Percentiles rank a stretch among this genome's conserved stretches.
Evolutionary conservation across 2,329 filamentous ascomycete genomes (phyloP).

Genomic region (Aureobasidium sp.): DNA sequence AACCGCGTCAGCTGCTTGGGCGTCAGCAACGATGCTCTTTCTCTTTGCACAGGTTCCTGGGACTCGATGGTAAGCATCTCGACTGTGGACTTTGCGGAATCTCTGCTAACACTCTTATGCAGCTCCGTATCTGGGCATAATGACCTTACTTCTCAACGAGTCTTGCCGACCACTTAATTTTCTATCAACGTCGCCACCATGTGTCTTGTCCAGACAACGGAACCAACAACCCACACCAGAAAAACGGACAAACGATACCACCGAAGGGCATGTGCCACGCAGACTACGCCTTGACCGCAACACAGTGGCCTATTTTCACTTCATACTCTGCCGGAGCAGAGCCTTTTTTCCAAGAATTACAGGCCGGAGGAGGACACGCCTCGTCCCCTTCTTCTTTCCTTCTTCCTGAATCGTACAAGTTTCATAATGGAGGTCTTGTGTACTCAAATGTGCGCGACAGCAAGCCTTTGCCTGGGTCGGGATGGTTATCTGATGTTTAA

Average conservation of each 20-base stretch:
- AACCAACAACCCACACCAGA: neutral
- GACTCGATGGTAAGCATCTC: constrained; percentile 71
- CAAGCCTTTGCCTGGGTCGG: constrained; percentile 11
- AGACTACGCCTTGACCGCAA: constrained; percentile 10
- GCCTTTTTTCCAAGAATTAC: neutral
- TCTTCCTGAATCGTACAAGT: constrained; percentile 11
- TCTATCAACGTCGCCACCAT: neutral
- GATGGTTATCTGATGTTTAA: constrained; percentile 9
- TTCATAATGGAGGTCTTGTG: constrained; percentile 14
- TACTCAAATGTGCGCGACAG: constrained; percentile 6
- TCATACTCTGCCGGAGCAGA: constrained; percentile 14
- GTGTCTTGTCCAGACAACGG: neutral
- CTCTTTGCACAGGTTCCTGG: constrained; percentile 98
- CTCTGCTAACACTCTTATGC: constrained; percentile 13
- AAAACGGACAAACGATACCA: constrained; percentile 3
- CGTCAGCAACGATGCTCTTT: constrained; percentile 98
- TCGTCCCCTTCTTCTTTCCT: constrained; percentile 11
- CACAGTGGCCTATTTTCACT: constrained; percentile 14
- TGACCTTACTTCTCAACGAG: neutral
- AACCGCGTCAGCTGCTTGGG: constrained; percentile 98
- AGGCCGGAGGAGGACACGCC: neutral
- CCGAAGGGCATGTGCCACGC: constrained; percentile 8
- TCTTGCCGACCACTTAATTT: neutral
- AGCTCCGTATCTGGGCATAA: constrained; percentile 50
- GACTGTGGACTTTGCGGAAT: neutral